Conservation (phyloP, 495 filamentous ascomycete genomes). For the Cryomyces antarcticus region DNA sequence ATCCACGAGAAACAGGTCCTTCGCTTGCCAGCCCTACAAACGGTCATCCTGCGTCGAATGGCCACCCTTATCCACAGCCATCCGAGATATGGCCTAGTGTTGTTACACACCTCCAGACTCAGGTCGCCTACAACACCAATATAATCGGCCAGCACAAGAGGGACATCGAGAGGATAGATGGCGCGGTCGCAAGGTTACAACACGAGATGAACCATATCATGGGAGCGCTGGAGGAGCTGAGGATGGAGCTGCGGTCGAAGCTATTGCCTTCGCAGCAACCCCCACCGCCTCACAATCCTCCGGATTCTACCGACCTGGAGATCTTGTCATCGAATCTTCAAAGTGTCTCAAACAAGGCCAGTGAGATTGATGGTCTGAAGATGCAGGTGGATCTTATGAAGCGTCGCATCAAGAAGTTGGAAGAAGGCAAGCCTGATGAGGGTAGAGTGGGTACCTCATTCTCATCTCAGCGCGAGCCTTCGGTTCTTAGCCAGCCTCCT, state of each 20-base stretch:
- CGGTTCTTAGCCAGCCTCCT: constrained; percentile 1
- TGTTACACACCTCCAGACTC: too few species aligned
- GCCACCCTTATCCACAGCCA: too few species aligned
- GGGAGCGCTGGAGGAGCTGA: constrained; percentile 8
- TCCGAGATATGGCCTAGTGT: too few species aligned
- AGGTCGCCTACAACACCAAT: too few species aligned
- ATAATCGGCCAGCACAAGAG: too few species aligned
- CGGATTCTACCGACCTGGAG: constrained; percentile 8
- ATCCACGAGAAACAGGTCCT: too few species aligned
- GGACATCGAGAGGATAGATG: constrained; percentile 5
- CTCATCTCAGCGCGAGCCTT: constrained; percentile 2
- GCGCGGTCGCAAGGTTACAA: constrained; percentile 10
- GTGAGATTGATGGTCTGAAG: constrained; percentile 19
- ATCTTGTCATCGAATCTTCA: constrained; percentile 11
- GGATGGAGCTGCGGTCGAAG: constrained; percentile 2
- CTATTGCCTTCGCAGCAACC: background rate
- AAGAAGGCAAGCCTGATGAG: constrained; percentile 6
- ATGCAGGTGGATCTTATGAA: constrained; percentile 19
- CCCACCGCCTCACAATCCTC: background rate
- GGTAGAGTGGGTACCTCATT: background rate
- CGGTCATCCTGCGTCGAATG: too few species aligned
- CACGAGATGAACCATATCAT: constrained; percentile 12
- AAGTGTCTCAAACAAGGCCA: constrained; percentile 10
- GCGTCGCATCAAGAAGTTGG: constrained; percentile 15
- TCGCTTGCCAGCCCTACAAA: too few species aligned